phyloP scores from a whole-genome alignment of 768 basidiomycete genomes.

The Hypsizygus marmoreus region DNA sequence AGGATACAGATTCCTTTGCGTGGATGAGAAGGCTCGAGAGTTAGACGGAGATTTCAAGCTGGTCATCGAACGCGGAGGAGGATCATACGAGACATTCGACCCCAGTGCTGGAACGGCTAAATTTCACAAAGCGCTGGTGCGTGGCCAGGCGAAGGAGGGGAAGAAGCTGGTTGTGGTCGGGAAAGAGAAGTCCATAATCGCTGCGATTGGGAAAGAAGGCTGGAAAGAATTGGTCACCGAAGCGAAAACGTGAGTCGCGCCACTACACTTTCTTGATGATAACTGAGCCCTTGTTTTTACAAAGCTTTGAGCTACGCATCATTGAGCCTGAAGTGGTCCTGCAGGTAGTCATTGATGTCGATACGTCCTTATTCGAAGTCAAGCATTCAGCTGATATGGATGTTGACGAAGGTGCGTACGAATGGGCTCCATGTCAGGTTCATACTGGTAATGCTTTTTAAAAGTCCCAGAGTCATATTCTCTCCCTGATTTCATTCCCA shows the following conservation, averaged over 20 bases:
- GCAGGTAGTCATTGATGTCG: constrained; percentile 46
- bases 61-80: constrained; percentile 57
- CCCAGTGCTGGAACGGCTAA: constrained; percentile 48
- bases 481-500: constrained; percentile 52
- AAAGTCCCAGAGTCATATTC: constrained; percentile 28
- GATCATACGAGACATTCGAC: constrained; percentile 63
- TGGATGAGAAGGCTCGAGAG: constrained; percentile 57
- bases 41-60: constrained; percentile 51
- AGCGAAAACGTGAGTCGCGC: constrained; percentile 47
- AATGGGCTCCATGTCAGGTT: too few relatives aligned
- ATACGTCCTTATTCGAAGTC: constrained; percentile 31
- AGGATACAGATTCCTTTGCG: constrained; percentile 57
- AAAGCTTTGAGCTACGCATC: constrained; percentile 45
- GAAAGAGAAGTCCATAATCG: constrained; percentile 45
- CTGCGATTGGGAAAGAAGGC: constrained; percentile 51
- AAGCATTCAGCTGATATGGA: constrained; percentile 10
- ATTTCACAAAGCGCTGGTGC: constrained; percentile 52
- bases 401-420: constrained; percentile 18
- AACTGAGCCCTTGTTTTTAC: background rate
- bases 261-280: background rate
- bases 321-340: constrained; percentile 49
- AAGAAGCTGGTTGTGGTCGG: constrained; percentile 55
- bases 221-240: constrained; percentile 58
- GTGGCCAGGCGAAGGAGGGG: constrained; percentile 52
- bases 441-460: too few relatives aligned